Conservation (phyloP, 768 basidiomycete genomes). For the Suillus luteus region DNA sequence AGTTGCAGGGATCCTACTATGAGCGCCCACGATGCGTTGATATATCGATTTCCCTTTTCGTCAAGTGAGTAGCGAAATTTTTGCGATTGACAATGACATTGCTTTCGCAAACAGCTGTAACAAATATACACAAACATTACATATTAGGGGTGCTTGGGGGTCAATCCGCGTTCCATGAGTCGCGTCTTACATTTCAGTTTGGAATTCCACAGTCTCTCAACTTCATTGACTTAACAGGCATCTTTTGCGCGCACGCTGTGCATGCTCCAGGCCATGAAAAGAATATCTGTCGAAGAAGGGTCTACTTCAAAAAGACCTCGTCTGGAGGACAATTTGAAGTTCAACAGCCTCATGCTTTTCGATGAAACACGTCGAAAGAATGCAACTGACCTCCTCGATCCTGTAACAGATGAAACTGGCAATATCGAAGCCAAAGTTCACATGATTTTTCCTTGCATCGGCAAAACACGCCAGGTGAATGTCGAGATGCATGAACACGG, state of each 20-base stretch:
- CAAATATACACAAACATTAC: too few relatives aligned
- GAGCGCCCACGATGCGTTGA: too few relatives aligned
- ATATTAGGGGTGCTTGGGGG: not conserved
- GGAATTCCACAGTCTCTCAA: not conserved
- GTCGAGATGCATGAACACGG: constrained; percentile 24
- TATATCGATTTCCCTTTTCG: too few relatives aligned
- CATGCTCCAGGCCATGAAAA: constrained; percentile 10
- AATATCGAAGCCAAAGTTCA: constrained; percentile 44
- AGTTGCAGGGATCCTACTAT: too few relatives aligned
- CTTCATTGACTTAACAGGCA: not conserved
- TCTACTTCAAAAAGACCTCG: constrained; percentile 5
- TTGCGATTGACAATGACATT: too few relatives aligned
- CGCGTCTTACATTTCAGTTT: not conserved
- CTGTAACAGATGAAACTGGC: constrained; percentile 35
- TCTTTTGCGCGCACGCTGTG: not conserved
- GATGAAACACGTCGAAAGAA: constrained; percentile 30
- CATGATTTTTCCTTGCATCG: constrained; percentile 46
- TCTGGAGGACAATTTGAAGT: not conserved
- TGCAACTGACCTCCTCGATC: constrained; percentile 35
- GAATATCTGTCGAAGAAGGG: constrained; percentile 3
- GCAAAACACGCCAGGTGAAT: constrained; percentile 33
- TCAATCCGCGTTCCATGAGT: not conserved
- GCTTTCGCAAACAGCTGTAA: too few relatives aligned
- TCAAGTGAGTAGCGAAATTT: too few relatives aligned
- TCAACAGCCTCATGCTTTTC: constrained; percentile 16